Conservation (phyloP, 805 yeast genomes). For the Blastobotrys attinorum region DNA sequence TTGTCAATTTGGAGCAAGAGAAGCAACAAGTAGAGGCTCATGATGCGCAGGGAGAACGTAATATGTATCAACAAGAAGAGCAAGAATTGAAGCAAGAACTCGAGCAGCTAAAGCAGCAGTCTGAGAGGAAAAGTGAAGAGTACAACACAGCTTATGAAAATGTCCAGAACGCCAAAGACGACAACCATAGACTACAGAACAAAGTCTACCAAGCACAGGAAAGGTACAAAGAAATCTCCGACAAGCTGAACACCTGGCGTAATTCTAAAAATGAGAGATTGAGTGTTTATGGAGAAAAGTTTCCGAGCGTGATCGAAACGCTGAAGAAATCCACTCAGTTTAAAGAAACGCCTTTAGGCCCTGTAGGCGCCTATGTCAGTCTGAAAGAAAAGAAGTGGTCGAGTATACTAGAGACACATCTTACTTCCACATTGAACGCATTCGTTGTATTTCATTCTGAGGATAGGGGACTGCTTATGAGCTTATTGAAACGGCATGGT, state of each 20-base stretch:
- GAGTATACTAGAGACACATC: slow-evolving; percentile 47
- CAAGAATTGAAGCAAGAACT: slow-evolving; percentile 10
- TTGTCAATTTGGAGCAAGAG: too few species aligned
- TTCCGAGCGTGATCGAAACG: too few species aligned
- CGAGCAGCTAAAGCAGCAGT: neutral
- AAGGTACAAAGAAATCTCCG: too few species aligned
- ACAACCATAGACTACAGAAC: neutral
- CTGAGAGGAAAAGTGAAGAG: neutral
- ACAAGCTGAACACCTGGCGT: too few species aligned
- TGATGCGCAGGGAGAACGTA: too few species aligned
- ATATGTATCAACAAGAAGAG: too few species aligned
- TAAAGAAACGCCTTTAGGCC: slow-evolving; percentile 63
- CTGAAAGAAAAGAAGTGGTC: slow-evolving; percentile 55
- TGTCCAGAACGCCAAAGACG: too few species aligned
- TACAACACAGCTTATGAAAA: neutral
- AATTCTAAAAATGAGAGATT: too few species aligned
- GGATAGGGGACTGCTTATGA: slow-evolving; percentile 40
- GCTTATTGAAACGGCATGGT: slow-evolving; percentile 11
- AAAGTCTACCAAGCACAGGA: slow-evolving; percentile 3
- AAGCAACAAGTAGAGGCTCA: too few species aligned
- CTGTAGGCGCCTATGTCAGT: slow-evolving; percentile 57
- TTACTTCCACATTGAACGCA: slow-evolving; percentile 45
- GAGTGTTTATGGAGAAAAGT: too few species aligned
- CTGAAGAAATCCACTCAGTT: too few species aligned
- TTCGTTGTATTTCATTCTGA: slow-evolving; percentile 59